A percentile compares a stretch with the other conserved stretches of the same genome.
Evolutionary conservation across 2,329 filamentous ascomycete genomes (phyloP).

Genomic region (Stachybotrys echinatus): DNA sequence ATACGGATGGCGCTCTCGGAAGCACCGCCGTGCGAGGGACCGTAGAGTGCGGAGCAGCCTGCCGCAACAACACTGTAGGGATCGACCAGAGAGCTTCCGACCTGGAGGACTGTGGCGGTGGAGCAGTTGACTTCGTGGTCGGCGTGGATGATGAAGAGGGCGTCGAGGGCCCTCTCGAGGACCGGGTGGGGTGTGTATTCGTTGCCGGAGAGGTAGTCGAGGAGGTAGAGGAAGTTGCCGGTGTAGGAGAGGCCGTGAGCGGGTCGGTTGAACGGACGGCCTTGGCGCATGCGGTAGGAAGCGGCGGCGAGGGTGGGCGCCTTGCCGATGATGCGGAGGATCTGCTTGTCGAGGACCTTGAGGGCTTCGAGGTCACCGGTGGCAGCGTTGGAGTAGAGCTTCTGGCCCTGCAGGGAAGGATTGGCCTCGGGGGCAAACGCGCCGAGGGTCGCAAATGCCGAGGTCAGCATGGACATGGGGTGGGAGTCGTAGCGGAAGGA

Average conservation of each 20-base stretch:
- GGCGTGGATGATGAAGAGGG: slow-evolving; percentile 49
- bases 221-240: slow-evolving; percentile 50
- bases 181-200: slow-evolving; percentile 43
- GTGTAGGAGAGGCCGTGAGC: slow-evolving; percentile 43
- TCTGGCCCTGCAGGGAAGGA: slow-evolving; percentile 43
- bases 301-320: slow-evolving; percentile 45
- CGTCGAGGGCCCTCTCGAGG: slow-evolving; percentile 44
- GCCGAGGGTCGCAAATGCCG: slow-evolving; percentile 42
- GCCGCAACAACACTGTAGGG: slow-evolving; percentile 49
- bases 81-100: slow-evolving; percentile 51
- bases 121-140: slow-evolving; percentile 57
- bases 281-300: slow-evolving; percentile 47
- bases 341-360: slow-evolving; percentile 43
- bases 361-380: slow-evolving; percentile 33
- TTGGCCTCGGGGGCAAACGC: slow-evolving; percentile 45
- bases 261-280: slow-evolving; percentile 44
- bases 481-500: slow-evolving; percentile 46
- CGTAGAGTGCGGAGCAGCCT: slow-evolving; percentile 47
- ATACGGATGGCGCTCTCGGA: slow-evolving; percentile 52
- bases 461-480: slow-evolving; percentile 46
- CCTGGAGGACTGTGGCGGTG: slow-evolving; percentile 50
- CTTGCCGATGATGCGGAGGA: slow-evolving; percentile 46
- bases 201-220: slow-evolving; percentile 43
- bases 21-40: slow-evolving; percentile 54
- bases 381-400: slow-evolving; percentile 42